phyloP scores from a whole-genome alignment of 345 rosid genomes.

The Isatis tinctoria region DNA sequence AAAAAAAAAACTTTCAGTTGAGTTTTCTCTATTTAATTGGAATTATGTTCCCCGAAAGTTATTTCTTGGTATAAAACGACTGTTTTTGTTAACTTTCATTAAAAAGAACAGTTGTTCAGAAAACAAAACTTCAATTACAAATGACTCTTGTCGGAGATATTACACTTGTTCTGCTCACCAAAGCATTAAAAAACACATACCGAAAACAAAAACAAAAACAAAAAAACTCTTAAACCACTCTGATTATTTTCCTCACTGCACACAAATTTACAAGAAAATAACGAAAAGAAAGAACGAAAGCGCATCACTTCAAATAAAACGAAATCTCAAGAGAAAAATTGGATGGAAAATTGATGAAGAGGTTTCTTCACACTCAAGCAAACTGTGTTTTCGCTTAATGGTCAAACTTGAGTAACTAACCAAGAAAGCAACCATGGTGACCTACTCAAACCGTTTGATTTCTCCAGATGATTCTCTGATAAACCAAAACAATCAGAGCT shows the following conservation, averaged over 20 bases:
- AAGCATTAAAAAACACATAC: constrained; percentile 17
- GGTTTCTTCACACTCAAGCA: constrained; percentile 35
- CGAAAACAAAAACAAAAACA: neutral
- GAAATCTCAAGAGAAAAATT: constrained; percentile 15
- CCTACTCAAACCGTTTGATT: constrained; percentile 37
- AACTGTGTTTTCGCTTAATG: constrained; percentile 10
- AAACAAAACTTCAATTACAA: neutral
- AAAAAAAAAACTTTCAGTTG: neutral
- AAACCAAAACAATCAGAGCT: constrained; percentile 61
- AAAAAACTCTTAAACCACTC: constrained; percentile 39
- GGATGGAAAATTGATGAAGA: constrained; percentile 17
- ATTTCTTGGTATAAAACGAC: too few species aligned
- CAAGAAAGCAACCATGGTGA: constrained; percentile 57
- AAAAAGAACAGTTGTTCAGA: neutral
- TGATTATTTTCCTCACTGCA: constrained; percentile 59
- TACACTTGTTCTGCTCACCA: constrained; percentile 30
- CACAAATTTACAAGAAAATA: constrained; percentile 64
- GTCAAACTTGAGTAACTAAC: constrained; percentile 30
- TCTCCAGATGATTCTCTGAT: constrained; percentile 35
- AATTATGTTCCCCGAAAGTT: neutral
- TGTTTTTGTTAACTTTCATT: neutral
- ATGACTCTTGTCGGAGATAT: constrained; percentile 11
- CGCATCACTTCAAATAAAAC: constrained; percentile 26
- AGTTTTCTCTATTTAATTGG: neutral
- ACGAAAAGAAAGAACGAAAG: constrained; percentile 19